Base-by-base conservation (phyloP, 805 yeast genomes). In the Starmerella roubikii region DNA sequence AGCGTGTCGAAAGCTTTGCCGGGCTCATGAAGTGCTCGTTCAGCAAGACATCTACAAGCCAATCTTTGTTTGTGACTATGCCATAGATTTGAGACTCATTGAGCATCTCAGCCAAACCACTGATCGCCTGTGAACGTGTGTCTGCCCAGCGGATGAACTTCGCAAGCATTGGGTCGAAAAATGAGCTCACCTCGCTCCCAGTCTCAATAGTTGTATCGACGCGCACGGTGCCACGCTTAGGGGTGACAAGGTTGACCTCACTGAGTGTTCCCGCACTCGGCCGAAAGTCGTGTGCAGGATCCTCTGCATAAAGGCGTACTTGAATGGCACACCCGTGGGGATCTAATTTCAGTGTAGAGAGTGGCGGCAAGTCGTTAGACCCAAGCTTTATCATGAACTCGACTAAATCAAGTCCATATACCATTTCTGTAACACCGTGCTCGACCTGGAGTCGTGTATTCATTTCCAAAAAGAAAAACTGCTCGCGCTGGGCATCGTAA, bases 231-330 rank as follows among this genome's bases (percentile, higher is more conserved):
- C 35, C 35, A 7, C 19, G 6, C 17, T 7, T 18, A 11, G 18
- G 19, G 10, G 16, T 13, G 4, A 15, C 17, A 10, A 32, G 19
- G 15, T 8, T 18, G 15, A 20, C 35, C 7, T 32, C 26, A 17
- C 19, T 19, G 7, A 32, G 12, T 11, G 19, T 6, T 7, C 35
- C 35, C 8, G 35, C 35, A n/a, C 35, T 19, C 15, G 98, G 98
- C 64, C 83, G 95, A 76, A 88, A 88, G 58, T 79, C 83, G 66
- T 86, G 86, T 38, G 93, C 59, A 10, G 98, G 97, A 59, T 88
- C 98, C 64, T 91, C 98, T 36, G 98, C 91, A 42, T 97, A 91
- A 67, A 91, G 88, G 71, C 97, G 85, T 68, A 97, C 91, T 68
- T 91, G 97, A 53, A 91, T 91, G 28, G 98, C 97, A 58, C 85